These are phyloP conservation scores for Apophysomyces trapeziformis DNA, from an alignment of 371 early-diverging fungal genomes.

Conservation along the genomic window DNA sequence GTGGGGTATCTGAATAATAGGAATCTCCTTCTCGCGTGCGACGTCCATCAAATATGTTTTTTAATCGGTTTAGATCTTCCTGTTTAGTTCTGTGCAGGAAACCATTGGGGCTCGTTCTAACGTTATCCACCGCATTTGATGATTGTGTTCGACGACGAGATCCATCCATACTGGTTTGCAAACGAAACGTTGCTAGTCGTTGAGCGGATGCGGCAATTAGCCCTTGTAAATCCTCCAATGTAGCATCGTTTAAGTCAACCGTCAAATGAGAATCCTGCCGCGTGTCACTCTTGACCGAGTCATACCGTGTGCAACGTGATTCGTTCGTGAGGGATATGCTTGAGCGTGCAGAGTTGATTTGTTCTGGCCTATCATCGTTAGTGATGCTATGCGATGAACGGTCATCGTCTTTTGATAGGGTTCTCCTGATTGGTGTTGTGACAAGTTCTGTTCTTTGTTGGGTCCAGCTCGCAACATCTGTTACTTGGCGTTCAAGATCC, in stretches of 20 bases:
- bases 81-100: neutral
- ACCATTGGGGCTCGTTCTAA: neutral
- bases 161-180: constrained; percentile 22
- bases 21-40: neutral
- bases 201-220: constrained; percentile 55
- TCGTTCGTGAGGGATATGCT: neutral
- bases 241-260: constrained; percentile 42
- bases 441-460: constrained; percentile 40
- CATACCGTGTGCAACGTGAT: neutral
- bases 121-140: neutral
- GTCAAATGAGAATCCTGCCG: neutral
- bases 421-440: constrained; percentile 21
- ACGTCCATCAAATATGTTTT: constrained; percentile 1
- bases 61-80: constrained; percentile 1
- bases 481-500: constrained; percentile 46
- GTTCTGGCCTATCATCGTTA: constrained; percentile 3
- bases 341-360: constrained; percentile 6
- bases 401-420: constrained; percentile 18
- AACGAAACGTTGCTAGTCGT: constrained; percentile 42
- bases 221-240: constrained; percentile 48
- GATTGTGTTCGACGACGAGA: constrained; percentile 10
- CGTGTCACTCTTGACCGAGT: constrained; percentile 9
- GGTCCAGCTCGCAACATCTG: constrained; percentile 39
- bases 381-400: constrained; percentile 6
- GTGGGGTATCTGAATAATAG: neutral